phyloP scores from a whole-genome alignment of 2,329 filamentous ascomycete genomes.

The Penicillium sp. region DNA sequence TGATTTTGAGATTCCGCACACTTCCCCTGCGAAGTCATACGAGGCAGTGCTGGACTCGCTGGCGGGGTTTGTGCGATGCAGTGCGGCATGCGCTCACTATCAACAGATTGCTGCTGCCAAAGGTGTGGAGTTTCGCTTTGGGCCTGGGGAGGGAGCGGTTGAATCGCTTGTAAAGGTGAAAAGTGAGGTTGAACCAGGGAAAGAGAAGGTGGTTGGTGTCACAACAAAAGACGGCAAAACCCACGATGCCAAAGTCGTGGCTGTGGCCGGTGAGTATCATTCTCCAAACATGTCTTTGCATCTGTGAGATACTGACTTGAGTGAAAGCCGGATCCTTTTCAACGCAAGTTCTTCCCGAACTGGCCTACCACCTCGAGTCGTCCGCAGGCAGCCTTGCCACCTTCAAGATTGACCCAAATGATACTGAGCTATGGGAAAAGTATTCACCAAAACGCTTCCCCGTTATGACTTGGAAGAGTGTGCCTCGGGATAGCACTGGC shows the following conservation, averaged over 20 bases:
- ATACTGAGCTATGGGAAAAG: constrained; percentile 31
- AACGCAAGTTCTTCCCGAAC: constrained; percentile 29
- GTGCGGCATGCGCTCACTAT: constrained; percentile 16
- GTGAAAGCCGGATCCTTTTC: constrained; percentile 32
- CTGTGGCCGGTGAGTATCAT: constrained; percentile 24
- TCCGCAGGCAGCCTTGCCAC: constrained; percentile 31
- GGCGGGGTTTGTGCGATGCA: constrained; percentile 18
- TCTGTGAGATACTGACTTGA: constrained; percentile 1
- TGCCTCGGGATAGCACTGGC: constrained; percentile 24
- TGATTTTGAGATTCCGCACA: constrained; percentile 12
- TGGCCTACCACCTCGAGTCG: constrained; percentile 31
- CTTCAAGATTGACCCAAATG: constrained; percentile 25
- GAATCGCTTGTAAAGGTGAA: constrained; percentile 21
- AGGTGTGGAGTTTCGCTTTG: constrained; percentile 29
- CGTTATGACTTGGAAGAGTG: constrained; percentile 35
- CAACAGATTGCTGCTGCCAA: constrained; percentile 20
- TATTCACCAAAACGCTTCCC: constrained; percentile 35
- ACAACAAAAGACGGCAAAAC: constrained; percentile 20
- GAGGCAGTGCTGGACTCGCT: constrained; percentile 16
- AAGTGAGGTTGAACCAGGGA: not conserved
- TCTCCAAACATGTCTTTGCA: not conserved
- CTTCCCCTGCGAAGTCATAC: constrained; percentile 4
- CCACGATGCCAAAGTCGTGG: constrained; percentile 22
- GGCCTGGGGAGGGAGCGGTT: constrained; percentile 23
- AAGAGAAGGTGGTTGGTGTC: constrained; percentile 18